Evolutionary conservation across 345 rosid genomes (phyloP), one percentile per base, ranked within the genome.

Genomic region (Eucalyptus pauciflora): DNA sequence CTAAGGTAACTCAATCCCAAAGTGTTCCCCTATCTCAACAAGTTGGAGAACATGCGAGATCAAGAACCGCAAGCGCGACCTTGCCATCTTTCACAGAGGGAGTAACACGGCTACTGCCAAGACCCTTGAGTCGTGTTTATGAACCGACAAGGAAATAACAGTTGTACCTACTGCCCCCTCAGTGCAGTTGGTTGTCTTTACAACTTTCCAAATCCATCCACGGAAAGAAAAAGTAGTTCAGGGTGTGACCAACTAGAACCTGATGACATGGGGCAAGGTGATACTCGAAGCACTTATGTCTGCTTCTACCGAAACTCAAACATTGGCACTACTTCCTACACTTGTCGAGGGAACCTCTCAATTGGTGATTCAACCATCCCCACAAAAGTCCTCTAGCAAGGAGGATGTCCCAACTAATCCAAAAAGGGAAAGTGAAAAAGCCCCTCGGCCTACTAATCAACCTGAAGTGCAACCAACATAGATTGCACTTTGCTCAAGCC

Each of bases 11-110:
- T 22, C 64, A 24, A 24, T 22, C 0, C 64, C n/a, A 4, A 58
- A 58, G 29, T 4, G 29, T 58, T 24, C 64, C 13, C 29, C 25
- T 52, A 25, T 58, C 64, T 58, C 64, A 24, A 24, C 12, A 58
- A 24, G 3, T 10, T 5, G 29, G 29, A 24, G 29, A 56, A 24
- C n/a, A 1, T 58, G 64, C 29, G 0, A 0, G 8, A 24, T 58
- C 64, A 25, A 25, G 29, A 58, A 24, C 29, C 29, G 64, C 64
- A 20, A 58, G 29, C n/a, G 4, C 29, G 29, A 25, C 64, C n/a
- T 25, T 24, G 12, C 64, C 64, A 0, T 58, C 64, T 24, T 58
- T 25, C 27, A 24, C 62, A 20, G 12, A 10, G 12, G 27, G 62
- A 24, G 13, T 13, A 10, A 4, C 29, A 56, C 12, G 7, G 24